A percentile compares a stretch with the other conserved stretches of the same genome.
These are phyloP conservation scores for Massarina eburnea DNA, from an alignment of 2,329 filamentous ascomycete genomes.

Conservation along the genomic window DNA sequence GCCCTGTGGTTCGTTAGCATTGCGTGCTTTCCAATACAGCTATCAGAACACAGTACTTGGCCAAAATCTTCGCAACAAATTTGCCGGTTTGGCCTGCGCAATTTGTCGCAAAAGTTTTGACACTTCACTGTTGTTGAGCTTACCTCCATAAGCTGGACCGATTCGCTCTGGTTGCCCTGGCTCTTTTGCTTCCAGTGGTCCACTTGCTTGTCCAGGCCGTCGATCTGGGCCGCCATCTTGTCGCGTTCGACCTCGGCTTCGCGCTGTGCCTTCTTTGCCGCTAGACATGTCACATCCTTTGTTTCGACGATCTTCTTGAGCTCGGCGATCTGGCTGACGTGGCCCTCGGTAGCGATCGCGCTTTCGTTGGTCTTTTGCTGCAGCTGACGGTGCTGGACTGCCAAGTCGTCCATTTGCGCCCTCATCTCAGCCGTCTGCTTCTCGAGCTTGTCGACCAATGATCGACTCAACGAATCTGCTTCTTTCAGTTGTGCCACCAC, in stretches of 20 bases:
- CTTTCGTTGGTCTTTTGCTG: conserved; percentile 73
- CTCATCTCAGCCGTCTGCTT: conserved; percentile 85
- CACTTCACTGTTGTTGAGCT: no score
- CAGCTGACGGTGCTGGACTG: conserved; percentile 71
- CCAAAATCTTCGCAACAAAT: no score
- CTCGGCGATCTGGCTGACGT: conserved; percentile 75
- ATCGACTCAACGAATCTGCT: conserved; percentile 74
- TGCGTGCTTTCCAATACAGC: no score
- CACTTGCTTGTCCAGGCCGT: conserved; percentile 78
- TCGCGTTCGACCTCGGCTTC: conserved; percentile 73
- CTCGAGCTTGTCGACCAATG: conserved; percentile 79
- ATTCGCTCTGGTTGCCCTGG: conserved; percentile 75
- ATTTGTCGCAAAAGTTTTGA: no score
- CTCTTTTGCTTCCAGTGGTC: conserved; percentile 85
- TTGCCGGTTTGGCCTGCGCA: no score
- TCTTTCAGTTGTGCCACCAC: conserved; percentile 94
- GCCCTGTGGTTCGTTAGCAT: conserved; percentile 29
- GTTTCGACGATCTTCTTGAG: conserved; percentile 72
- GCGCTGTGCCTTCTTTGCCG: conserved; percentile 63
- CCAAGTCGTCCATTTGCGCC: conserved; percentile 71
- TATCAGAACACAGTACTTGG: no score
- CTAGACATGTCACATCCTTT: conserved; percentile 70
- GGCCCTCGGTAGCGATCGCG: conserved; percentile 67
- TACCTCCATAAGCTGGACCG: conserved; percentile 84
- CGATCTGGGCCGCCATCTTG: conserved; percentile 73